phyloP scores from a whole-genome alignment of 2,329 filamentous ascomycete genomes.

The Diplodia intermedia region DNA sequence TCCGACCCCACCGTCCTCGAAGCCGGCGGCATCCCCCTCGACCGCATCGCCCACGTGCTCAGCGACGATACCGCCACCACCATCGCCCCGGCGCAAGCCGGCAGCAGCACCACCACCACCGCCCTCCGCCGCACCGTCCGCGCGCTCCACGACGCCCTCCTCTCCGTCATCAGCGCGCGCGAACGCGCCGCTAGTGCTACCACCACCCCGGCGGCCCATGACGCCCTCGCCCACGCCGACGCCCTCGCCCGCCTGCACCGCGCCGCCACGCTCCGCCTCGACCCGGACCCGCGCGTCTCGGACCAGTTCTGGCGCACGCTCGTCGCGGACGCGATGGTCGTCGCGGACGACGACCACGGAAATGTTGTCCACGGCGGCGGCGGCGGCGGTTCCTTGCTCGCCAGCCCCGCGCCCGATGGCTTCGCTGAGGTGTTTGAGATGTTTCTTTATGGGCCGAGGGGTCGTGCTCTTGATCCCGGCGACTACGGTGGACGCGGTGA shows the following conservation, averaged over 20 bases:
- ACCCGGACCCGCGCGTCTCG: not conserved
- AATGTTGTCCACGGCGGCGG: too few species aligned
- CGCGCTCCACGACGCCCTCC: not conserved
- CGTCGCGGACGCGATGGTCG: not conserved
- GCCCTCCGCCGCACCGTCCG: not conserved
- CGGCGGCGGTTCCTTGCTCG: not conserved
- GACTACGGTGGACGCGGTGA: too few species aligned
- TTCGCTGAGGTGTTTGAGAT: not conserved
- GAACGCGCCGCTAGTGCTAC: too few species aligned
- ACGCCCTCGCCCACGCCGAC: too few species aligned
- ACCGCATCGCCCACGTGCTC: not conserved
- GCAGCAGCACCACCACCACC: not conserved
- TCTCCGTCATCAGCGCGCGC: not conserved
- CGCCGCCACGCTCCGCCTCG: too few species aligned
- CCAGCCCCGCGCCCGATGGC: not conserved
- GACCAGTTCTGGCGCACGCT: slow-evolving; percentile 8
- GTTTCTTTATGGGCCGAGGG: not conserved
- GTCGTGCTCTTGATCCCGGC: not conserved
- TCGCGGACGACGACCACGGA: too few species aligned
- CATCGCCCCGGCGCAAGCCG: not conserved
- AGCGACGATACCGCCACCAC: not conserved
- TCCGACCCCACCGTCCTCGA: not conserved
- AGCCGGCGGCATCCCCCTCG: not conserved
- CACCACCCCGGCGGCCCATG: too few species aligned
- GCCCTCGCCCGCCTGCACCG: too few species aligned